Evolutionary conservation across 2,329 filamentous ascomycete species (phyloP).

Genomic region (Bipolaris victoriae): DNA sequence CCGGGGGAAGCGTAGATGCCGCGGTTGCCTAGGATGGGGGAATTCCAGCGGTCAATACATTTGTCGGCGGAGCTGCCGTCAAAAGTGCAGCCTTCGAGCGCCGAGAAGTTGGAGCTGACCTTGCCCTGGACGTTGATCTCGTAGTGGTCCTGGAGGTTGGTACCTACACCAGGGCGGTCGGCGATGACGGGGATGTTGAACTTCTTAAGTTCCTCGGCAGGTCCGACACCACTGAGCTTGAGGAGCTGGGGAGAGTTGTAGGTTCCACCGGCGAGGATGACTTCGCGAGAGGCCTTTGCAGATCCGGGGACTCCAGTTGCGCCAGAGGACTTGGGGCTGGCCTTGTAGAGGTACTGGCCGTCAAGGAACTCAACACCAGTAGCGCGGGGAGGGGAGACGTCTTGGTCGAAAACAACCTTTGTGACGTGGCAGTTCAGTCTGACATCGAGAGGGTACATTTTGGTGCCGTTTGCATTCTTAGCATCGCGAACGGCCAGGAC

Average conservation of each 20-base stretch:
- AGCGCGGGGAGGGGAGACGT: conserved; percentile 61
- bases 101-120: conserved; percentile 44
- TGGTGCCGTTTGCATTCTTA: conserved; percentile 57
- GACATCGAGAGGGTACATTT: conserved; percentile 64
- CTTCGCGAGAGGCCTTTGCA: conserved; percentile 39
- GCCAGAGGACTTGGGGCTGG: conserved; percentile 45
- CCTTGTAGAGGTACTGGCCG: conserved; percentile 52
- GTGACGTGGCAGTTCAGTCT: conserved; percentile 68
- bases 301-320: conserved; percentile 48
- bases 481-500: conserved; percentile 59
- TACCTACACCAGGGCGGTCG: conserved; percentile 67
- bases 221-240: conserved; percentile 69
- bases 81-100: conserved; percentile 52
- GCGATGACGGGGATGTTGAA: conserved; percentile 62
- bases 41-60: conserved; percentile 51
- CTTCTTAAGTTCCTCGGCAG: conserved; percentile 57
- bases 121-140: conserved; percentile 58
- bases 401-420: conserved; percentile 69
- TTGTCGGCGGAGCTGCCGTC: conserved; percentile 50
- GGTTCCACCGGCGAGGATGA: conserved; percentile 54
- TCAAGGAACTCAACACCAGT: conserved; percentile 53
- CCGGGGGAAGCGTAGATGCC: conserved; percentile 59
- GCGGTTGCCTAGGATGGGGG: conserved; percentile 51
- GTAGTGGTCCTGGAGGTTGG: conserved; percentile 69
- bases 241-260: conserved; percentile 70